Evolutionary conservation across 768 basidiomycete genomes (phyloP).

Genomic region (Pholiota microspora): DNA sequence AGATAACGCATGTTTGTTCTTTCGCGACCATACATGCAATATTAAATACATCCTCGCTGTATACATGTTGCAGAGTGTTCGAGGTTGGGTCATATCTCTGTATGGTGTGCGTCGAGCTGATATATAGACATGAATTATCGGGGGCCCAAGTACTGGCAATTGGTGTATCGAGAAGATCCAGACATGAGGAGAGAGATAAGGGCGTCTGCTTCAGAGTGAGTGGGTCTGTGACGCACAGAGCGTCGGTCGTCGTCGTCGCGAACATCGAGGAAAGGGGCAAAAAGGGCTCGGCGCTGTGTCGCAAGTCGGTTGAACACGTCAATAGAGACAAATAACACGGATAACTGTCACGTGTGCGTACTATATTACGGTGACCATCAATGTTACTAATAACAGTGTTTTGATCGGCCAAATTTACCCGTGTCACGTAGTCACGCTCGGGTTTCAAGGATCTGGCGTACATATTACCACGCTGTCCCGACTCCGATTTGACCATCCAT

Average conservation of each 20-base stretch:
- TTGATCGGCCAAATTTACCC: not conserved
- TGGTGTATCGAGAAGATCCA: slow-evolving; percentile 31
- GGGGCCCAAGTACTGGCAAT: slow-evolving; percentile 52
- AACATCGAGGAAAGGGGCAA: slow-evolving; percentile 39
- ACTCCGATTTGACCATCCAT: too few relatives aligned
- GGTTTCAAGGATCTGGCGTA: too few relatives aligned
- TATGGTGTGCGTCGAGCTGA: slow-evolving; percentile 47
- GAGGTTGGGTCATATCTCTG: slow-evolving; percentile 51
- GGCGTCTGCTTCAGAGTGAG: slow-evolving; percentile 43
- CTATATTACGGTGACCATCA: not conserved
- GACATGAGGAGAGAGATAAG: slow-evolving; percentile 37
- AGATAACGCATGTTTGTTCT: slow-evolving; percentile 43
- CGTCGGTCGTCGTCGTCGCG: slow-evolving; percentile 46
- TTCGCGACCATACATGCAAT: slow-evolving; percentile 33
- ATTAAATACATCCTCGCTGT: slow-evolving; percentile 25
- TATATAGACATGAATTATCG: slow-evolving; percentile 53
- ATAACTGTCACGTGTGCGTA: not conserved
- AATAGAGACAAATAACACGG: slow-evolving; percentile 17
- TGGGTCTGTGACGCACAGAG: slow-evolving; percentile 49
- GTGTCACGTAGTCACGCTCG: too few relatives aligned
- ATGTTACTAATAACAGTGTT: not conserved
- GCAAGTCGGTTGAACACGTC: slow-evolving; percentile 14
- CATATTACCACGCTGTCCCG: too few relatives aligned
- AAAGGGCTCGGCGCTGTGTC: not conserved
- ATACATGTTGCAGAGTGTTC: slow-evolving; percentile 43